Evolutionary conservation across 495 filamentous ascomycete species (phyloP).

Genomic region (Xylaria acuta): DNA sequence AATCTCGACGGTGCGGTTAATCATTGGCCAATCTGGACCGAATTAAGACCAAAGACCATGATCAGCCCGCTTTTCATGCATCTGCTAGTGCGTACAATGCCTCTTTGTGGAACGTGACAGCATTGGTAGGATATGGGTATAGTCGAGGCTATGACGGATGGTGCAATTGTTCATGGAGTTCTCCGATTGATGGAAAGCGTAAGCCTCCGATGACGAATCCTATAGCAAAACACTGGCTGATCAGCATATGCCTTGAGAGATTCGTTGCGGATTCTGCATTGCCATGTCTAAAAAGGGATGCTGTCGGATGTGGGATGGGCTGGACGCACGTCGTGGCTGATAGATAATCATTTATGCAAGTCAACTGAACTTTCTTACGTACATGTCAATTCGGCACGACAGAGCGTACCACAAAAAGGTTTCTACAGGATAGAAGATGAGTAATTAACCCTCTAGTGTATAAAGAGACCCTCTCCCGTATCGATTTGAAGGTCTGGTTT

Average conservation of each 20-base stretch:
- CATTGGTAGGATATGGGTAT: not conserved
- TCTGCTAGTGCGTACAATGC: too few species aligned
- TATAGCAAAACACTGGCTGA: not conserved
- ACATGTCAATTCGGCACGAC: not conserved
- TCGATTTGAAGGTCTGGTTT: not conserved
- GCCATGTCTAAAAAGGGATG: not conserved
- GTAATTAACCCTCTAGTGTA: not conserved
- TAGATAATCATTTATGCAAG: not conserved
- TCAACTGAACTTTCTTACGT: not conserved
- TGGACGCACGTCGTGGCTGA: not conserved
- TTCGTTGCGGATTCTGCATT: conserved; percentile 6
- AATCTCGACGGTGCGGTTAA: not conserved
- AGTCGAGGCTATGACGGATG: not conserved
- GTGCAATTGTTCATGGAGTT: not conserved
- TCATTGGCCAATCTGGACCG: conserved; percentile 5
- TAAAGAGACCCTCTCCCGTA: conserved; percentile 16
- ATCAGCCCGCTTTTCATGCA: conserved; percentile 8
- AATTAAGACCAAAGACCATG: not conserved
- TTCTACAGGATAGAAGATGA: not conserved
- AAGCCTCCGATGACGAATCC: not conserved
- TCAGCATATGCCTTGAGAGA: conserved; percentile 13
- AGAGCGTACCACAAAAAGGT: too few species aligned
- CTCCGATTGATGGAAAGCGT: not conserved
- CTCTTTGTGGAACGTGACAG: conserved; percentile 5
- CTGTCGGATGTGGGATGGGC: not conserved